A percentile compares a stretch with the other conserved stretches of the same genome.
Evolutionary conservation across 345 rosid species (phyloP).

Genomic region (Camelina hispida): DNA sequence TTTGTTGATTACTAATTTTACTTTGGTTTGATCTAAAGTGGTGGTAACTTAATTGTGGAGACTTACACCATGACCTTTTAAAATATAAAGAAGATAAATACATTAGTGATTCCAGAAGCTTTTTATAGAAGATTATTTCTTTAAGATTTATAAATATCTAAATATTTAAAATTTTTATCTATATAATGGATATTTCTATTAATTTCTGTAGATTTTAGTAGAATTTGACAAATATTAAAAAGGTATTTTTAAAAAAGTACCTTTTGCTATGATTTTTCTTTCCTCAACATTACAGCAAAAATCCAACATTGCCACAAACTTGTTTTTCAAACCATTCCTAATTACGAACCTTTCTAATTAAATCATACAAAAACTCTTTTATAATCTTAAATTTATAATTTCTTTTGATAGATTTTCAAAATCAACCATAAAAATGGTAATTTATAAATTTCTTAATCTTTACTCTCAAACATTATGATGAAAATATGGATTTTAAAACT

Average conservation of each 20-base stretch:
- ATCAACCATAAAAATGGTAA: not conserved
- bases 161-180: constrained; percentile 5
- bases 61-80: not conserved
- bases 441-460: not conserved
- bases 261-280: not conserved
- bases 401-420: not conserved
- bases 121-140: constrained; percentile 6
- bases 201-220: not conserved
- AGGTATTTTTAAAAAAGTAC: not conserved
- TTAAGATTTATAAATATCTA: constrained; percentile 6
- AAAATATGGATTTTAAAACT: not conserved
- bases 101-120: not conserved
- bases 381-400: not conserved
- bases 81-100: not conserved
- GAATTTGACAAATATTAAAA: not conserved
- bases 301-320: not conserved
- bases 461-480: not conserved
- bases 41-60: not conserved
- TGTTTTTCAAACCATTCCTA: not conserved
- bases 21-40: not conserved
- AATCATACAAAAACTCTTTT: not conserved
- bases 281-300: not conserved
- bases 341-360: not conserved
- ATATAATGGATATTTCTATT: constrained; percentile 13
- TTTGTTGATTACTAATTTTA: not conserved